Percentiles rank a stretch among this genome's conserved stretches.
Conservation (phyloP, 1,139 yeast genomes). For the Taiozyma sp. region DNA sequence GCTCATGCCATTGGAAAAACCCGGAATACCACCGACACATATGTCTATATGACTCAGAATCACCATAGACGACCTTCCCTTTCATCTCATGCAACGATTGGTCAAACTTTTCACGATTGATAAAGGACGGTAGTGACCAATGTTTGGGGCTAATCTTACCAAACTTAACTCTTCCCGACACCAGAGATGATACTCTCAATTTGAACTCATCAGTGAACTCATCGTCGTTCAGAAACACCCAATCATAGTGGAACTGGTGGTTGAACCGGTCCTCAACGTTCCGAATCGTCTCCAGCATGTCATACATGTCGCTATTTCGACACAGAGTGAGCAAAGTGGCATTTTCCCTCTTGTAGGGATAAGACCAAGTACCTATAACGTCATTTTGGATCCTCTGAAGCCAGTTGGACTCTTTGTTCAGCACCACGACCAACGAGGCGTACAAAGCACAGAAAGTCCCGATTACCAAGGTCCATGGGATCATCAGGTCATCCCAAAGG, state of each 20-base stretch:
- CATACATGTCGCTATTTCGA: slow-evolving; percentile 54
- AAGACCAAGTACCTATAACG: neutral
- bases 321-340: slow-evolving; percentile 63
- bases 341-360: slow-evolving; percentile 30
- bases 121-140: slow-evolving; percentile 69
- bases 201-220: slow-evolving; percentile 49
- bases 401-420: neutral
- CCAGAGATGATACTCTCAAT: slow-evolving; percentile 34
- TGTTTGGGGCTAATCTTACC: slow-evolving; percentile 60
- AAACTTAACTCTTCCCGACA: slow-evolving; percentile 59
- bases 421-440: neutral
- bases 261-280: slow-evolving; percentile 55
- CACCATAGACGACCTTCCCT: slow-evolving; percentile 46
- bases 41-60: slow-evolving; percentile 50
- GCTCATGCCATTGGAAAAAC: slow-evolving; percentile 40
- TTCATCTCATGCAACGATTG: slow-evolving; percentile 32
- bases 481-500: neutral
- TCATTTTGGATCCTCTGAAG: neutral
- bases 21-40: slow-evolving; percentile 58
- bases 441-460: neutral
- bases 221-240: slow-evolving; percentile 57
- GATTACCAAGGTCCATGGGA: neutral
- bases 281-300: slow-evolving; percentile 43
- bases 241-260: slow-evolving; percentile 47
- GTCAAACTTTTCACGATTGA: slow-evolving; percentile 44